Conservation (phyloP, 2,329 filamentous ascomycete species). For the Xylariaceae sp. region DNA sequence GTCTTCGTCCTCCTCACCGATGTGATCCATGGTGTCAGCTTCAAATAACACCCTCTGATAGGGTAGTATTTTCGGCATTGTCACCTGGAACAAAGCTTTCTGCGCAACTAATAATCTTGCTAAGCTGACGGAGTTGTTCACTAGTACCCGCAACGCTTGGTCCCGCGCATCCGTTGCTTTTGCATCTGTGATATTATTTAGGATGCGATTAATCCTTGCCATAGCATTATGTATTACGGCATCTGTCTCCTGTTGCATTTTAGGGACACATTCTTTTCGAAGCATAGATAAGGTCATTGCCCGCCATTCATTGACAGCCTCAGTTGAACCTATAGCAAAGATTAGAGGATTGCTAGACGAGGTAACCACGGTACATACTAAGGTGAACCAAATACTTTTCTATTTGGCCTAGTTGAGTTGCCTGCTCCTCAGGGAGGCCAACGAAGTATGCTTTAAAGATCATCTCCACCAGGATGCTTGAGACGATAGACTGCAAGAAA, state of each 20-base stretch:
- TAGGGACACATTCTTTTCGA: constrained; percentile 57
- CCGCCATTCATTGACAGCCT: constrained; percentile 70
- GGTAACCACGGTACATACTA: constrained; percentile 41
- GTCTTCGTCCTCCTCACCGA: constrained; percentile 68
- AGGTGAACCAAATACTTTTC: constrained; percentile 54
- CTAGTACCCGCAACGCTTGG: constrained; percentile 58
- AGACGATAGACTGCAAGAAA: constrained; percentile 67
- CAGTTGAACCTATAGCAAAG: constrained; percentile 50
- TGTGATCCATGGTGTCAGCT: constrained; percentile 67
- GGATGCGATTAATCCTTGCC: constrained; percentile 54
- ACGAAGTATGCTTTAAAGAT: constrained; percentile 70
- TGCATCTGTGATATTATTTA: constrained; percentile 57
- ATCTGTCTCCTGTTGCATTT: constrained; percentile 55
- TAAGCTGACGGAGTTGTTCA: constrained; percentile 61
- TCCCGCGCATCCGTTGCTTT: constrained; percentile 54
- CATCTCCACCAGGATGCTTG: constrained; percentile 64
- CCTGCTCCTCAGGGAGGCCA: constrained; percentile 63
- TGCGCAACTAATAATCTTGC: constrained; percentile 63
- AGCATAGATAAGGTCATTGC: constrained; percentile 68
- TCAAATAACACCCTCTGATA: constrained; percentile 65
- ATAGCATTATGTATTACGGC: constrained; percentile 52
- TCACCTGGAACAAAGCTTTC: constrained; percentile 62
- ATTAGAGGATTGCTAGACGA: constrained; percentile 25
- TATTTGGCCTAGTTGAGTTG: constrained; percentile 55
- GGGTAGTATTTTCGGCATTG: constrained; percentile 60